These are phyloP conservation scores for Vitis cinerea DNA, from an alignment of 164 flowering plant species.

Conservation along the genomic window DNA sequence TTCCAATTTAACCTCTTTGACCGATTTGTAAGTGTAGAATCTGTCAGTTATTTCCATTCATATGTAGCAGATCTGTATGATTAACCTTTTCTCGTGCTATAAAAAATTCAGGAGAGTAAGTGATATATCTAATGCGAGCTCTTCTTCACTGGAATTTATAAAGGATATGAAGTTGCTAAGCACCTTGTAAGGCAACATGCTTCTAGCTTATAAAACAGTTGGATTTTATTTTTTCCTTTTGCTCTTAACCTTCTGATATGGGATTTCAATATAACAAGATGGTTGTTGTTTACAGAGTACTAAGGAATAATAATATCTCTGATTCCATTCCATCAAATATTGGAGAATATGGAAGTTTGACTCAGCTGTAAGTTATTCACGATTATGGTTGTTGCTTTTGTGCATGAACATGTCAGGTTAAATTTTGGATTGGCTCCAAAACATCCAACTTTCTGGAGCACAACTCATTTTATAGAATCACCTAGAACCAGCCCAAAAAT, in stretches of 20 bases:
- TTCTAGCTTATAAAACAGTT: not conserved
- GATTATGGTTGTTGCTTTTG: not conserved
- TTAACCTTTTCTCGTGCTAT: conserved; percentile 7
- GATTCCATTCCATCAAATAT: conserved; percentile 60
- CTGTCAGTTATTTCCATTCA: not conserved
- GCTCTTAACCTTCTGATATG: not conserved
- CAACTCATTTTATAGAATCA: no score
- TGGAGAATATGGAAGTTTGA: conserved; percentile 41
- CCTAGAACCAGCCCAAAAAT: no score
- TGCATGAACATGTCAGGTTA: no score
- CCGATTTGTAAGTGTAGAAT: conserved; percentile 53
- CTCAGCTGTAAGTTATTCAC: conserved; percentile 48
- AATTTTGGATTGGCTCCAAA: no score
- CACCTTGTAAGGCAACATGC: conserved; percentile 38
- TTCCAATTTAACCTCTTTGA: conserved; percentile 52
- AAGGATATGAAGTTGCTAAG: conserved; percentile 50
- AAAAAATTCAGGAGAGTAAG: conserved; percentile 56
- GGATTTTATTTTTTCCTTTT: not conserved
- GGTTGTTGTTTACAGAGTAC: conserved; percentile 33
- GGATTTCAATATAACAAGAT: not conserved
- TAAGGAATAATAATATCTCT: conserved; percentile 61
- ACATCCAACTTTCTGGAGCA: no score
- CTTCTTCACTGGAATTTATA: conserved; percentile 49
- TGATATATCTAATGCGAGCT: conserved; percentile 65
- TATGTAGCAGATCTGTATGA: not conserved